Conservation (phyloP, 108 stramenopile genomes). For the Cyclotella kingstonii region DNA sequence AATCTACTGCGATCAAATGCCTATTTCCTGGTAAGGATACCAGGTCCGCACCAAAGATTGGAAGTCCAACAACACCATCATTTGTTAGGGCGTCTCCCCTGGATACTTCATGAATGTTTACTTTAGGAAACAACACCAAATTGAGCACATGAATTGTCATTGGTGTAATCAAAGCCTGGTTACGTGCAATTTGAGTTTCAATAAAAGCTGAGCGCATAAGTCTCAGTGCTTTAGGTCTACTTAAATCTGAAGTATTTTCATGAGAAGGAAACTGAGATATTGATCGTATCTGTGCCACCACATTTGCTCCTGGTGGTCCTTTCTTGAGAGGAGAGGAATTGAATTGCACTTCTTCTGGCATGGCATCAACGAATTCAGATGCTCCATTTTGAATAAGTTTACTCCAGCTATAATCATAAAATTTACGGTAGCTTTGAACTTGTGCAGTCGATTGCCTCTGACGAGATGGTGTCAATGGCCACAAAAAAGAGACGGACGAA, state of each 20-base stretch:
- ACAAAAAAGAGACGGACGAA: too few species aligned
- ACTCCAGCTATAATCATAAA: constrained; percentile 57
- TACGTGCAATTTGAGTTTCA: constrained; percentile 52
- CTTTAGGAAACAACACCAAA: constrained; percentile 64
- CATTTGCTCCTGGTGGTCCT: constrained; percentile 15
- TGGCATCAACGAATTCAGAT: background rate
- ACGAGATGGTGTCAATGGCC: too few species aligned
- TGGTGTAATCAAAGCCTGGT: constrained; percentile 21
- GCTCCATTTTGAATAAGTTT: constrained; percentile 2
- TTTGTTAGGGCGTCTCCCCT: background rate
- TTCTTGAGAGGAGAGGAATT: constrained; percentile 55
- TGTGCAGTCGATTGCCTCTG: background rate
- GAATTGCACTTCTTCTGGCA: constrained; percentile 28
- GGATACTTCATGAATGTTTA: constrained; percentile 14
- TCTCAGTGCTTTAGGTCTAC: constrained; percentile 13
- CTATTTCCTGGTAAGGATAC: constrained; percentile 74
- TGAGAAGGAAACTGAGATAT: constrained; percentile 12
- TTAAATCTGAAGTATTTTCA: background rate
- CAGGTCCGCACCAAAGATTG: constrained; percentile 80
- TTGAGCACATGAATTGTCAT: constrained; percentile 77
- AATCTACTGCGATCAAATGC: constrained; percentile 67
- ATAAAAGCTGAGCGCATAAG: constrained; percentile 63
- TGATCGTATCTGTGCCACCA: constrained; percentile 32
- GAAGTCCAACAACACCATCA: constrained; percentile 38
- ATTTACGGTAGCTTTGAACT: constrained; percentile 45